These are phyloP conservation scores for Panus rudis DNA, from an alignment of 768 basidiomycete genomes.

Conservation along the genomic window DNA sequence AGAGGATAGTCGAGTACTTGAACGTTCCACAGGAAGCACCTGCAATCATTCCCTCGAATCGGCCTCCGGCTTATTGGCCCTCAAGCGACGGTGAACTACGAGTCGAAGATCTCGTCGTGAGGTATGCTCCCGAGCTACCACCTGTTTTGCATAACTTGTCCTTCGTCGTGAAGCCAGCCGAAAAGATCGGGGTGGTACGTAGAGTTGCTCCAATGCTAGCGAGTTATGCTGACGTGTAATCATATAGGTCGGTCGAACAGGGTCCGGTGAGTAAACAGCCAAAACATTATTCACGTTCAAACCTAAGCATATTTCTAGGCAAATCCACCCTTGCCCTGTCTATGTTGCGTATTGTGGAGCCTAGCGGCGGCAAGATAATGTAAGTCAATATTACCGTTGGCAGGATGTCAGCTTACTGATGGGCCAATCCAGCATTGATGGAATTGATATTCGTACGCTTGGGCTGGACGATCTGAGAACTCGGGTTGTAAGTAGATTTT, in stretches of 20 bases:
- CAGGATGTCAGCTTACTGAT: neutral
- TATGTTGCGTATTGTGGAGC: slow-evolving; percentile 53
- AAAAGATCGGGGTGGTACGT: slow-evolving; percentile 65
- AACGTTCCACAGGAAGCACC: slow-evolving; percentile 64
- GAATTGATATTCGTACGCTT: slow-evolving; percentile 59
- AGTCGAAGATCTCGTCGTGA: slow-evolving; percentile 52
- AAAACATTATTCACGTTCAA: neutral
- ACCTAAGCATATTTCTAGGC: slow-evolving; percentile 8
- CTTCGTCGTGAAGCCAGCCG: slow-evolving; percentile 51
- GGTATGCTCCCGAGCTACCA: slow-evolving; percentile 57
- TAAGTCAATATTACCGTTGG: slow-evolving; percentile 23
- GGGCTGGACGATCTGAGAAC: slow-evolving; percentile 65
- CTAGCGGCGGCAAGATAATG: slow-evolving; percentile 50
- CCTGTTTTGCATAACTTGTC: slow-evolving; percentile 50
- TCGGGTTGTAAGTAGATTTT: slow-evolving; percentile 38
- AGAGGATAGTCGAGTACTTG: slow-evolving; percentile 67
- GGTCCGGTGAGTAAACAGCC: slow-evolving; percentile 38
- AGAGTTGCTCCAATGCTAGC: neutral
- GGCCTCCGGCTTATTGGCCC: slow-evolving; percentile 73
- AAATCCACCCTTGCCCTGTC: slow-evolving; percentile 29
- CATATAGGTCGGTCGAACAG: slow-evolving; percentile 58
- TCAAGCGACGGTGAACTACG: slow-evolving; percentile 48
- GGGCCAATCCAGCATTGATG: slow-evolving; percentile 44
- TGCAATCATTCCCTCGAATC: slow-evolving; percentile 42
- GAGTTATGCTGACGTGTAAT: neutral